Evolutionary conservation across 345 rosid genomes (phyloP).

Genomic region (Citropsis articulata): DNA sequence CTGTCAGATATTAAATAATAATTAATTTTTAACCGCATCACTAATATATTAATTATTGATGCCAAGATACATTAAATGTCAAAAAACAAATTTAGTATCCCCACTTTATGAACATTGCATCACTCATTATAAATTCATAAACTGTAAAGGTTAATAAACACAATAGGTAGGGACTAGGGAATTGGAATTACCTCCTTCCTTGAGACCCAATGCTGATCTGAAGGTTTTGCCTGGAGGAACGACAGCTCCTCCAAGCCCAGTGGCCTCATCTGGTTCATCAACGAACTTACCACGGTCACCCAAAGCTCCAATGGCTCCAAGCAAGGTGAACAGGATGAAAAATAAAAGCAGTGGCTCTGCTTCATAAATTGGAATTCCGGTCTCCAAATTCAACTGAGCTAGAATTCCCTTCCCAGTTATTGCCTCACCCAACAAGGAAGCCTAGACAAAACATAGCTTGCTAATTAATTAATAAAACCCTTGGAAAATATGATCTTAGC

Average conservation of each 20-base stretch:
- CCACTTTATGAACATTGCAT: no score
- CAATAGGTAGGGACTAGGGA: background rate
- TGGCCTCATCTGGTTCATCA: conserved; percentile 62
- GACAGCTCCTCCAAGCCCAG: conserved; percentile 78
- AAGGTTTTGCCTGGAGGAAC: conserved; percentile 77
- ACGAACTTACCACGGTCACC: conserved; percentile 92
- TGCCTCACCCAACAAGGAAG: conserved; percentile 86
- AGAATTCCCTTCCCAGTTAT: conserved; percentile 93
- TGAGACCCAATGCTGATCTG: conserved; percentile 73
- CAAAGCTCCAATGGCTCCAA: conserved; percentile 95
- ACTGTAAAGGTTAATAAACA: background rate
- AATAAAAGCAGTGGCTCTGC: conserved; percentile 96
- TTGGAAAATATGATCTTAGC: no score
- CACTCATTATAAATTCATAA: no score
- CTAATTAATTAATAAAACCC: background rate
- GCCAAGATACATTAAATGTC: no score
- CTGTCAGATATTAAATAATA: no score
- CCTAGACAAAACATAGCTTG: conserved; percentile 35
- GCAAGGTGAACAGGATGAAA: conserved; percentile 89
- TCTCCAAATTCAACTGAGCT: conserved; percentile 78
- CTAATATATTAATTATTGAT: no score
- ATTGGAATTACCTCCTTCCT: conserved; percentile 64
- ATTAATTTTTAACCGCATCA: no score
- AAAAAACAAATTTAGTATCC: no score
- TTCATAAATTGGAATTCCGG: conserved; percentile 92